Conservation (phyloP, 495 filamentous ascomycete genomes). For the Cryomyces antarcticus region DNA sequence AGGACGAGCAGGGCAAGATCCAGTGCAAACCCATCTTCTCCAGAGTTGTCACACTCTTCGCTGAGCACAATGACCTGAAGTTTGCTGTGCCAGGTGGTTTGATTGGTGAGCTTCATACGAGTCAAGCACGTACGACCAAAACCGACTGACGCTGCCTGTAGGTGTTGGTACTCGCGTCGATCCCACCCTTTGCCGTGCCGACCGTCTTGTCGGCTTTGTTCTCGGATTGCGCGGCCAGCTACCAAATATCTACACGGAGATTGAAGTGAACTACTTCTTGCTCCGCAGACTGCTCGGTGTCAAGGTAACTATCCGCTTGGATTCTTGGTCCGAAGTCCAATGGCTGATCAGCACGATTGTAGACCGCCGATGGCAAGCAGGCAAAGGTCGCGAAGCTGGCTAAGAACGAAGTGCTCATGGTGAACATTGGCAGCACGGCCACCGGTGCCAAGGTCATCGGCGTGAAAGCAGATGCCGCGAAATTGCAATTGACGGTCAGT, state of each 20-base stretch:
- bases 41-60: constrained; percentile 82
- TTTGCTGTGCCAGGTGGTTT: constrained; percentile 93
- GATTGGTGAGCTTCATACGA: constrained; percentile 31
- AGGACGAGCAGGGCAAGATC: constrained; percentile 81
- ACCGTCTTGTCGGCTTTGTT: constrained; percentile 96
- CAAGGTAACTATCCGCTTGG: no score
- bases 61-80: constrained; percentile 92
- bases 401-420: constrained; percentile 98
- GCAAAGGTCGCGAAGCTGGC: constrained; percentile 93
- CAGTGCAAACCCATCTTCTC: constrained; percentile 95
- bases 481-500: constrained; percentile 70
- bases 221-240: constrained; percentile 80
- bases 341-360: no score
- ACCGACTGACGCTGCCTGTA: constrained; percentile 9
- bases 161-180: constrained; percentile 94
- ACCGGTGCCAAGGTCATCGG: constrained; percentile 82
- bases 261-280: constrained; percentile 98
- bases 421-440: constrained; percentile 94
- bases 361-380: constrained; percentile 94
- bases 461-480: constrained; percentile 92
- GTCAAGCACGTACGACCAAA: neutral
- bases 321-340: no score
- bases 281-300: constrained; percentile 86
- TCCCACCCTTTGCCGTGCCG: constrained; percentile 90
- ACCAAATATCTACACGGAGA: constrained; percentile 87